Evolutionary conservation across 768 basidiomycete species (phyloP).

Genomic region (Lyophyllum shimeji): DNA sequence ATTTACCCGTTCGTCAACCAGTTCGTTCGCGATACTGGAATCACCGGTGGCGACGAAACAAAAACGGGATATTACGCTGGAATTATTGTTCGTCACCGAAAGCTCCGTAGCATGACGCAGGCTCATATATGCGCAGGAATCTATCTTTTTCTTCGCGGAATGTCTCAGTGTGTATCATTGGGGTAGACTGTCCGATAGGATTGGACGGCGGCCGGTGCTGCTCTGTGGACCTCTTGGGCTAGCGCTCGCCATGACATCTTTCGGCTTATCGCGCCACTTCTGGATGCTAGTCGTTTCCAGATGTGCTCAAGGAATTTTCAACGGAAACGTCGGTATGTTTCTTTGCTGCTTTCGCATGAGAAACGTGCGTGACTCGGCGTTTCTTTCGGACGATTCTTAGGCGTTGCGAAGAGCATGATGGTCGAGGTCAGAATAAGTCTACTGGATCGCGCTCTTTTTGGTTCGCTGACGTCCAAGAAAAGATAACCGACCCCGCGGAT

Average conservation of each 20-base stretch:
- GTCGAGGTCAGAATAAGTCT: conserved; percentile 7
- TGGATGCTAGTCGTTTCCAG: conserved; percentile 29
- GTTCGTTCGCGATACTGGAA: conserved; percentile 39
- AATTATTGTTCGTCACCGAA: neutral
- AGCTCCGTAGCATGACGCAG: too few species aligned
- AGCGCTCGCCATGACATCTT: conserved; percentile 28
- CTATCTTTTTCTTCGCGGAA: conserved; percentile 36
- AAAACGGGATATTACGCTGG: neutral
- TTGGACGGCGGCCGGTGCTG: conserved; percentile 35
- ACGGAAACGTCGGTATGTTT: conserved; percentile 27
- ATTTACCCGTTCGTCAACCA: conserved; percentile 48
- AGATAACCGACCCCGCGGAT: conserved; percentile 17
- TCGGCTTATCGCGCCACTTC: conserved; percentile 31
- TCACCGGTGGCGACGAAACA: conserved; percentile 42
- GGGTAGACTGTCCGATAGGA: conserved; percentile 34
- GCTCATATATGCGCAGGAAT: conserved; percentile 26
- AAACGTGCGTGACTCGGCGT: neutral
- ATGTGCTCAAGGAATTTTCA: conserved; percentile 27
- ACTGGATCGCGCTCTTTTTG: too few species aligned
- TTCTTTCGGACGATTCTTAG: neutral
- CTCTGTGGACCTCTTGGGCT: conserved; percentile 33
- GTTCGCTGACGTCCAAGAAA: neutral
- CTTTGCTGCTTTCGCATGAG: neutral
- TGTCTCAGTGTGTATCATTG: conserved; percentile 30
- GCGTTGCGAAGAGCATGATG: conserved; percentile 17